These are phyloP conservation scores for Cyberlindnera veronae DNA, from an alignment of 805 yeast genomes.

Conservation along the genomic window DNA sequence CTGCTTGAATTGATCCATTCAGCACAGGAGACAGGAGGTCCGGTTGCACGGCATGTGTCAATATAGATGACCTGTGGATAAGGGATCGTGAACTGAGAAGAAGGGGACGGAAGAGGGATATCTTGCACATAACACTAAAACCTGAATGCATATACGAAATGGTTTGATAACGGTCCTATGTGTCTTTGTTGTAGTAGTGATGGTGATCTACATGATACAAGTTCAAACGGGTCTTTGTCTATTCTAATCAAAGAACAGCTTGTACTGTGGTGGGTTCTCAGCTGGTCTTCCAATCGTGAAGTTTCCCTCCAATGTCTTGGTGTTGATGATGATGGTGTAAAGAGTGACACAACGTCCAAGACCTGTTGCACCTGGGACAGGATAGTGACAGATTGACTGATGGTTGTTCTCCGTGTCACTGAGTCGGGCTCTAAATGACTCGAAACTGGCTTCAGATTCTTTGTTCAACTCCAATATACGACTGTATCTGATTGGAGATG, in stretches of 20 bases:
- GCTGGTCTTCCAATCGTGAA: slow-evolving; percentile 19
- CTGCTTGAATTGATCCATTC: too few relatives aligned
- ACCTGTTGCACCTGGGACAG: slow-evolving; percentile 16
- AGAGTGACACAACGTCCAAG: slow-evolving; percentile 18
- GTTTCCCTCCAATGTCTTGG: slow-evolving; percentile 13
- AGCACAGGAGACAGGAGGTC: too few relatives aligned
- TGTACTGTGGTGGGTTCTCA: slow-evolving; percentile 14
- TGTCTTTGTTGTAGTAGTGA: too few relatives aligned
- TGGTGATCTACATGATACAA: too few relatives aligned
- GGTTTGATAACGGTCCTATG: too few relatives aligned
- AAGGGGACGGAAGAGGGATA: too few relatives aligned
- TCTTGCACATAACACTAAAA: too few relatives aligned
- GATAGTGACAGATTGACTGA: slow-evolving; percentile 22
- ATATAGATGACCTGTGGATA: too few relatives aligned
- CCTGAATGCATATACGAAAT: too few relatives aligned
- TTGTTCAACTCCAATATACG: slow-evolving; percentile 18
- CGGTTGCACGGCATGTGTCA: too few relatives aligned
- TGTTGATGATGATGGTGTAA: slow-evolving; percentile 20
- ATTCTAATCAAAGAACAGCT: slow-evolving; percentile 14
- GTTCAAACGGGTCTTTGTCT: too few relatives aligned
- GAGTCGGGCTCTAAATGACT: slow-evolving; percentile 20
- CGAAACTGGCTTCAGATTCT: slow-evolving; percentile 15
- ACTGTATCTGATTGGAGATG: slow-evolving; percentile 18
- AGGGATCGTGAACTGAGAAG: too few relatives aligned
- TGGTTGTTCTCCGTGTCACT: slow-evolving; percentile 20